Evolutionary conservation across 805 yeast species (phyloP), one percentile per base, ranked within the genome.

Genomic region (Candida sithepensis): DNA sequence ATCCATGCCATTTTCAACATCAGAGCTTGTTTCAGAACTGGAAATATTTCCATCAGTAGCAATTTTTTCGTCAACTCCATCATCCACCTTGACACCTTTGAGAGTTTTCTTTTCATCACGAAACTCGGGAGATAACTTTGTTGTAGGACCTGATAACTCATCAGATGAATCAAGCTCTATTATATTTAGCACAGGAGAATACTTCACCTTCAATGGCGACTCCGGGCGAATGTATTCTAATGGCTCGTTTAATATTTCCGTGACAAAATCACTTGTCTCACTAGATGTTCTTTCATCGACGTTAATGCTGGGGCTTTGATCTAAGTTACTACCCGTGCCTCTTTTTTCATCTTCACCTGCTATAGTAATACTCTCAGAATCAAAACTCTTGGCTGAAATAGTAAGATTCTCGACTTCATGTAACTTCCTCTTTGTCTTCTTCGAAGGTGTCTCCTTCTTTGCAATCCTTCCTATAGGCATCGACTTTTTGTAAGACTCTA

Each of bases 31-130:
- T n/a, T n/a, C n/a, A n/a, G n/a, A n/a, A n/a, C n/a, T n/a, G n/a
- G n/a, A n/a, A n/a, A n/a, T n/a, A n/a, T n/a, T n/a, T n/a, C n/a
- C 14, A 20, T 30, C 44, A 48, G 53, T 47, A 8, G 53, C 57
- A 28, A 58, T 58, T 16, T 52, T 50, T 38, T 57, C 56, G 37
- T 53, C 67, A 21, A 52, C 64, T 4, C 59, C 54, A 24, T 60
- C 66, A 12, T 56, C 56, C 28, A 60, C 44, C 1, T 30, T 39
- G 19, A 48, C 16, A 36, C 46, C 47, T 42, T 49, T 53, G 14
- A 52, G 43, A 28, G 60, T 56, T 23, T 54, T 60, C 33, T 60
- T 60, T 33, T 56, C 62, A 1, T 46, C 22, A 46, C 50, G 50
- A 16, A 52, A 49, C 14, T 51, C 56, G 13, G 48, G 18, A 9